These are phyloP conservation scores for Diplogelasinospora grovesii DNA, from an alignment of 495 filamentous ascomycete genomes.

Conservation along the genomic window DNA sequence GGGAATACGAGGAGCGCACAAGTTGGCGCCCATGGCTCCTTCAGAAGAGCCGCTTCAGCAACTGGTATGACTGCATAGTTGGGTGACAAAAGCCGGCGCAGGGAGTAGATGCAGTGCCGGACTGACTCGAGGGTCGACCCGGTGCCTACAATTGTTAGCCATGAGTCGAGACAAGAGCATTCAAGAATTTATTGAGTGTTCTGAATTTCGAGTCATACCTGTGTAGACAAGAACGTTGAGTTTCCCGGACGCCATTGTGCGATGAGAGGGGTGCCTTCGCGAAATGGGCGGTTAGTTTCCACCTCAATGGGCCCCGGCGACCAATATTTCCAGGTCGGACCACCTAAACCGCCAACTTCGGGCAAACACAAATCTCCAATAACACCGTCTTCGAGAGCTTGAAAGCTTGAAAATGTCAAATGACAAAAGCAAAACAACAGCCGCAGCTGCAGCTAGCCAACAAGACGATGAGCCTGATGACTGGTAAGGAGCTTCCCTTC, in stretches of 20 bases:
- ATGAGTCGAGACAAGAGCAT: neutral
- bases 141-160: constrained; percentile 48
- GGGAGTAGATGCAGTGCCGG: constrained; percentile 78
- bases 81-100: constrained; percentile 83
- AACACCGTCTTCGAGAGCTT: neutral
- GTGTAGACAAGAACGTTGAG: constrained; percentile 87
- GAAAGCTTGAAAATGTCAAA: constrained; percentile 40
- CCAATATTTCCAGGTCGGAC: no score
- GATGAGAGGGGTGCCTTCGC: no score
- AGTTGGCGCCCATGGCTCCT: constrained; percentile 84
- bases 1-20: constrained; percentile 90
- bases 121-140: constrained; percentile 85
- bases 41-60: constrained; percentile 67
- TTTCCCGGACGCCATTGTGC: constrained; percentile 51
- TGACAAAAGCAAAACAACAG: constrained; percentile 33
- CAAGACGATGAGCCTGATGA: constrained; percentile 91
- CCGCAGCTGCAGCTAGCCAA: constrained; percentile 17
- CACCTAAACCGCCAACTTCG: no score
- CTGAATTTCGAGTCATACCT: constrained; percentile 55
- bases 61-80: constrained; percentile 90
- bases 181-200: no score
- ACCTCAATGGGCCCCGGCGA: neutral
- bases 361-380: neutral
- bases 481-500: constrained; percentile 53
- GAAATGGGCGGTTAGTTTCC: no score